Percentiles rank a stretch among this genome's conserved stretches.
phyloP scores from a whole-genome alignment of 192 early-diverging fungal species.

The Anaeromyces robustus region DNA sequence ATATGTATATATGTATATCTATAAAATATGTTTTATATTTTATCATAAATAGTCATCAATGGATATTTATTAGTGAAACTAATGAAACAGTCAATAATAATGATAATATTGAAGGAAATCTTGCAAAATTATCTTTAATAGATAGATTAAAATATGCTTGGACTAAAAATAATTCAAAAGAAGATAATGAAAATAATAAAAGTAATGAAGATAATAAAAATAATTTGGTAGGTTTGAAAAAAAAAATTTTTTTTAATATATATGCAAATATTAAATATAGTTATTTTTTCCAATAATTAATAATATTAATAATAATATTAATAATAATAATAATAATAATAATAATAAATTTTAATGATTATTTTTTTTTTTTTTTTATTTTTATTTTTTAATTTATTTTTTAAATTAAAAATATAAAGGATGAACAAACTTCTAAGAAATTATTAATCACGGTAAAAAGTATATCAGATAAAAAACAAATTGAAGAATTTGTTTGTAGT shows the following conservation, averaged over 20 bases:
- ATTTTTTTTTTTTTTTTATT: neutral
- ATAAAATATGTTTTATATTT: too few species aligned
- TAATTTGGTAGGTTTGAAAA: too few species aligned
- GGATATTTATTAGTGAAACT: constrained; percentile 85
- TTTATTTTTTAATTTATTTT: too few species aligned
- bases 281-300: too few species aligned
- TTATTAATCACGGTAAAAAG: neutral
- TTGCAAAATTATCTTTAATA: neutral
- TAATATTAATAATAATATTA: too few species aligned
- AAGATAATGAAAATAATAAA: neutral
- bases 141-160: neutral
- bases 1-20: too few species aligned
- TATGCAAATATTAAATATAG: too few species aligned
- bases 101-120: neutral
- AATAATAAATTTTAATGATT: too few species aligned
- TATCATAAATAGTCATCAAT: constrained; percentile 50
- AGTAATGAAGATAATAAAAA: too few species aligned
- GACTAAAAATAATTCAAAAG: neutral
- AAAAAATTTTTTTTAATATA: too few species aligned
- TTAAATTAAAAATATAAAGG: neutral
- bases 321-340: too few species aligned
- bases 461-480: neutral
- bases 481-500: neutral
- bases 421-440: neutral
- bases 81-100: constrained; percentile 49